Evolutionary conservation across 371 early-diverging fungal species (phyloP).

Genomic region (Mucor plumbeus): DNA sequence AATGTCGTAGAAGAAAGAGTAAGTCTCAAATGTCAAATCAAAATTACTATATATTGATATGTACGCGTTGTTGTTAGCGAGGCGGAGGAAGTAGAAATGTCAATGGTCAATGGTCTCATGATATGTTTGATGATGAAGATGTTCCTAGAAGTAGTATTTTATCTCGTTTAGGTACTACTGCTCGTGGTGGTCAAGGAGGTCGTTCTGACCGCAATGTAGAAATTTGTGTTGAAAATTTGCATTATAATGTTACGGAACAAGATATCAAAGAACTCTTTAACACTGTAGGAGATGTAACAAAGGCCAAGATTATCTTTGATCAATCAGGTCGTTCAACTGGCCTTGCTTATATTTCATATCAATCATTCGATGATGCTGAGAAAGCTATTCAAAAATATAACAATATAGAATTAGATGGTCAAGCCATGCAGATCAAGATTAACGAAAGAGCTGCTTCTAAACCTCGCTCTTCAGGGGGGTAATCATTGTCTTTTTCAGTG

Average conservation of each 20-base stretch:
- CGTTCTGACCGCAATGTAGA: slow-evolving; percentile 9
- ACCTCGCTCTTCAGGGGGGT: slow-evolving; percentile 9
- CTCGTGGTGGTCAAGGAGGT: slow-evolving; percentile 3
- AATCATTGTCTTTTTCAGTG: not conserved
- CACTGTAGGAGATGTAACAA: slow-evolving; percentile 43
- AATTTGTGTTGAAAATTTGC: slow-evolving; percentile 41
- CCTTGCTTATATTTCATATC: slow-evolving; percentile 37
- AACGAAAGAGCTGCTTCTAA: slow-evolving; percentile 6
- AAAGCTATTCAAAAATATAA: slow-evolving; percentile 48
- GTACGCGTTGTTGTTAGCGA: slow-evolving; percentile 12
- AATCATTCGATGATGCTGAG: slow-evolving; percentile 32
- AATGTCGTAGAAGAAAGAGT: slow-evolving; percentile 29
- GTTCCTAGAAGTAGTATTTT: slow-evolving; percentile 20
- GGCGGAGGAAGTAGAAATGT: slow-evolving; percentile 22
- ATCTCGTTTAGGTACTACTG: slow-evolving; percentile 35
- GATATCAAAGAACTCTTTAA: slow-evolving; percentile 51
- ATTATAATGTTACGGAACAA: slow-evolving; percentile 48
- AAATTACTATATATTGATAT: not conserved
- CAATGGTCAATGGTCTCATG: slow-evolving; percentile 44
- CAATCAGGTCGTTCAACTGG: slow-evolving; percentile 54
- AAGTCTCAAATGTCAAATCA: slow-evolving; percentile 11
- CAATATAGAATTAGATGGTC: slow-evolving; percentile 48
- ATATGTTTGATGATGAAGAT: slow-evolving; percentile 42
- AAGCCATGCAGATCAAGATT: slow-evolving; percentile 16
- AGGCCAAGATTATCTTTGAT: slow-evolving; percentile 42